Evolutionary conservation across 2,329 filamentous ascomycete genomes (phyloP).

Genomic region (Onygena corvina): DNA sequence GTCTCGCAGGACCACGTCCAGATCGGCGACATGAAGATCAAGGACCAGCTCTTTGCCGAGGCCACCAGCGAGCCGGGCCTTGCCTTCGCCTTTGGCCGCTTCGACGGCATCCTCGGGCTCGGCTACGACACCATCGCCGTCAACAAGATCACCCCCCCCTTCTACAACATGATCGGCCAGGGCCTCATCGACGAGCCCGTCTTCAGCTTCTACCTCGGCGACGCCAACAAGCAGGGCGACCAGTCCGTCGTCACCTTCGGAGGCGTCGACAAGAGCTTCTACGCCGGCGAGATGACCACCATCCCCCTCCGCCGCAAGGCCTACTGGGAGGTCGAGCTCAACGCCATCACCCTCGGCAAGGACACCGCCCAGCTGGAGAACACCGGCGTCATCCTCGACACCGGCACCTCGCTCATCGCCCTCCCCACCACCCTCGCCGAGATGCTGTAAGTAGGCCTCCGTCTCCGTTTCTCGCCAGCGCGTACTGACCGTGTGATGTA

Average conservation of each 20-base stretch:
- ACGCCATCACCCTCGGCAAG: conserved; percentile 79
- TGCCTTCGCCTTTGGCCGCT: conserved; percentile 93
- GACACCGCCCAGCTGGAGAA: conserved; percentile 78
- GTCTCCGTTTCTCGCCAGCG: background rate
- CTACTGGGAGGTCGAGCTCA: conserved; percentile 98
- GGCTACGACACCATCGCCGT: conserved; percentile 96
- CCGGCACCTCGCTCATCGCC: conserved; percentile 92
- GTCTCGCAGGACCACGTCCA: conserved; percentile 76
- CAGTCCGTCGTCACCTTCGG: conserved; percentile 84
- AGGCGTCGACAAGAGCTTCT: conserved; percentile 71
- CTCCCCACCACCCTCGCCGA: conserved; percentile 84
- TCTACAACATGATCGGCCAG: conserved; percentile 92
- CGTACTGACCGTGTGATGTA: conserved; percentile 18
- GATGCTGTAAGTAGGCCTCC: conserved; percentile 50
- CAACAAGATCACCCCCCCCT: conserved; percentile 84
- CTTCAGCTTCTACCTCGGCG: conserved; percentile 91
- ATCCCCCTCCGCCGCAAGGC: conserved; percentile 95
- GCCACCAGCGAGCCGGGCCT: conserved; percentile 90
- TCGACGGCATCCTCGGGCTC: conserved; percentile 91
- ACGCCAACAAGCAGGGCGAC: conserved; percentile 55
- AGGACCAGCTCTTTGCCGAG: conserved; percentile 90
- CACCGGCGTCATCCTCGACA: conserved; percentile 95
- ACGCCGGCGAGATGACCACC: conserved; percentile 75
- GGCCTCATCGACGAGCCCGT: conserved; percentile 79
- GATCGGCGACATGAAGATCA: conserved; percentile 80